phyloP scores from a whole-genome alignment of 2,329 filamentous ascomycete species.

The Aureobasidium lini region DNA sequence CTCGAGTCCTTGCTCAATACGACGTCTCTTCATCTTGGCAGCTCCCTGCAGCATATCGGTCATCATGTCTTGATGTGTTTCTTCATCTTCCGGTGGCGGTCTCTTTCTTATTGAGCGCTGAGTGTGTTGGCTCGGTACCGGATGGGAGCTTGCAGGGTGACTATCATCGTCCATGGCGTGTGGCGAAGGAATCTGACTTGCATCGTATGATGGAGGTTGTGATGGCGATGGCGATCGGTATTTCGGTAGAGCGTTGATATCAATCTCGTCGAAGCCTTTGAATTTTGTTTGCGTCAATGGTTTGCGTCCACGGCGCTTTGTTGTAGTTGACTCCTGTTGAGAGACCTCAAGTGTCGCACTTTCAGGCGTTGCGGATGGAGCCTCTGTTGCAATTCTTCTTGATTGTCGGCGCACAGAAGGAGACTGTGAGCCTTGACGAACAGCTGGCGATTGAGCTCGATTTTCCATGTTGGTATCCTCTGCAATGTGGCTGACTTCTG shows the following conservation, averaged over 20 bases:
- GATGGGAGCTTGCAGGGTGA: slow-evolving; percentile 16
- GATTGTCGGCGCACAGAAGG: background rate
- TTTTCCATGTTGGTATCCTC: background rate
- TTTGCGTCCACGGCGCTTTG: slow-evolving; percentile 1
- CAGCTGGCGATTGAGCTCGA: background rate
- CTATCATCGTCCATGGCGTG: slow-evolving; percentile 20
- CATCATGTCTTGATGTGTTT: slow-evolving; percentile 46
- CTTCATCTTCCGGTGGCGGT: slow-evolving; percentile 18
- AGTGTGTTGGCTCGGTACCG: slow-evolving; percentile 23
- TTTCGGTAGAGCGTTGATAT: slow-evolving; percentile 25
- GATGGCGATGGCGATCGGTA: slow-evolving; percentile 14
- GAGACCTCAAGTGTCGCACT: background rate
- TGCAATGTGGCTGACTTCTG: slow-evolving; percentile 33
- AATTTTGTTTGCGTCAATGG: slow-evolving; percentile 46
- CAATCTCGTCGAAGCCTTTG: slow-evolving; percentile 41
- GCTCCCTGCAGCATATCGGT: slow-evolving; percentile 69
- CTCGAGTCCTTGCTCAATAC: slow-evolving; percentile 45
- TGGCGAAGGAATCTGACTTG: slow-evolving; percentile 19
- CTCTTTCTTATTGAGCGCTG: slow-evolving; percentile 23
- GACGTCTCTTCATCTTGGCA: slow-evolving; percentile 69
- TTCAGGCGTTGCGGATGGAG: slow-evolving; percentile 1
- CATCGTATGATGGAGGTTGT: slow-evolving; percentile 8
- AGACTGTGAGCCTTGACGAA: background rate
- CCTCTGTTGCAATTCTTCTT: background rate
- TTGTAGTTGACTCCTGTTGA: background rate